Base-by-base conservation (phyloP, 139 green algal species). In the Closterium sp. region DNA sequence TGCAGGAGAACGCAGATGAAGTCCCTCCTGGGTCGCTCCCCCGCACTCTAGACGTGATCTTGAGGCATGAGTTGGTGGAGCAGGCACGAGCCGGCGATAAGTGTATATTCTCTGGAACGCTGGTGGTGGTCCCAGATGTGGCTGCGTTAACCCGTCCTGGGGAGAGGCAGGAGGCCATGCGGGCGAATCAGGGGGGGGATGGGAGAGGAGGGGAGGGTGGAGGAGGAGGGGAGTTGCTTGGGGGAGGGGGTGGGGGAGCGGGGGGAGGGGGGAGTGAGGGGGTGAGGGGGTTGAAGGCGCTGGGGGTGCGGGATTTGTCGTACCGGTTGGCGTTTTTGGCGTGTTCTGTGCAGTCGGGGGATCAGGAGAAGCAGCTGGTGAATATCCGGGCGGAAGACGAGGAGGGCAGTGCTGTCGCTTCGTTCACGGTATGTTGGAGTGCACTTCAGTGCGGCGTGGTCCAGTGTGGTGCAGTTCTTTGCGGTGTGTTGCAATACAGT, bases 91-190 rank as follows among this genome's bases (percentile, higher is more conserved):
- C 98, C 2, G 98, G 98, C 29, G 98, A 99, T 96, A 98, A 98
- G 94, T 94, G 34, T 24, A 89, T 34, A 4, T 99, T 99, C 92
- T 97, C 96, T 0, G 98, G 98, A 73, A 97, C 92, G n/a, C 95
- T 99, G 91, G 96, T 99, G 87, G 98, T 98, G 31, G 97, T 99
- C 84, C 98, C 98, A 5, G 98, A 99, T 87, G 96, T 98, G 24
- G 96, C 96, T 2, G 96, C 96, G 2, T 92, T 99, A 31, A 87
- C 89, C 28, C 89, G 91, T 22, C 92, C 96, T 0, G 96, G 96
- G 6, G 95, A 98, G 86, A 88, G 92, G 28, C 90, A 90, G 7
- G 95, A 96, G 70, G 28, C 88, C 7, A 19, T 45, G 22, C 62
- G 89, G 31, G 10, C 62, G 92, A 91, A n/a, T 2, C 28, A 38